A percentile compares a stretch with the other conserved stretches of the same genome.
These are phyloP conservation scores for Pseudocercospora fuligena DNA, from an alignment of 2,329 filamentous ascomycete species.

Conservation along the genomic window DNA sequence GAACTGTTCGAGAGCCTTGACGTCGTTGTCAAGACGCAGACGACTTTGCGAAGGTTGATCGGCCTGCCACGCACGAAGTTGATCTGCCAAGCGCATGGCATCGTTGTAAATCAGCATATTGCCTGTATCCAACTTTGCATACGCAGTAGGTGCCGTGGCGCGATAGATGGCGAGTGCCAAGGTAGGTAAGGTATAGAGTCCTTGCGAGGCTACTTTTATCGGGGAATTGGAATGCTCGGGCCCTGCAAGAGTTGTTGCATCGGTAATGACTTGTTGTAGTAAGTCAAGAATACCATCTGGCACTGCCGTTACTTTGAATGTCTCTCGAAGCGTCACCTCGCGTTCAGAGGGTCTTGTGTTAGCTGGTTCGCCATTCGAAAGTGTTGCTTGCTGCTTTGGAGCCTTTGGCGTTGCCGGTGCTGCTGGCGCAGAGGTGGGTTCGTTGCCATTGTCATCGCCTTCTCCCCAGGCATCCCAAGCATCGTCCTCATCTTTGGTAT, in stretches of 20 bases:
- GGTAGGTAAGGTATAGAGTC: conserved; percentile 73
- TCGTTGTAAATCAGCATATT: conserved; percentile 72
- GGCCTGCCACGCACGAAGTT: conserved; percentile 55
- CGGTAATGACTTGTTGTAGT: conserved; percentile 58
- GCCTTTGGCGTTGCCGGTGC: conserved; percentile 30
- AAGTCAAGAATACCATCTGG: conserved; percentile 76
- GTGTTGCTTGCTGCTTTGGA: conserved; percentile 13
- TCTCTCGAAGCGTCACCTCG: conserved; percentile 75
- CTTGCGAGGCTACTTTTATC: conserved; percentile 69
- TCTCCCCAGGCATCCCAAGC: conserved; percentile 92
- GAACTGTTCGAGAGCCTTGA: conserved; percentile 62
- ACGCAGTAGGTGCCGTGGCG: conserved; percentile 75
- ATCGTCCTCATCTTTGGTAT: conserved; percentile 54
- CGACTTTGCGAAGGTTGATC: conserved; percentile 48
- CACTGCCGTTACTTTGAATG: conserved; percentile 85
- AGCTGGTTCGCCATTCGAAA: conserved; percentile 37
- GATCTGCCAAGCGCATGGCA: conserved; percentile 61
- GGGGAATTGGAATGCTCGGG: conserved; percentile 55
- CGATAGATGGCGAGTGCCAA: conserved; percentile 78
- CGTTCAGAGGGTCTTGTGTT: conserved; percentile 33
- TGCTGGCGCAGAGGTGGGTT: conserved; percentile 39
- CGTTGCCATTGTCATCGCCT: conserved; percentile 64
- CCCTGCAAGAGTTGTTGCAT: conserved; percentile 60
- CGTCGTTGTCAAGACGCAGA: conserved; percentile 58
- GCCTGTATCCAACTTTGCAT: conserved; percentile 62